A percentile compares a stretch with the other conserved stretches of the same genome.
Conservation (phyloP, 1,139 yeast genomes). For the Yamadazyma triangularis region DNA sequence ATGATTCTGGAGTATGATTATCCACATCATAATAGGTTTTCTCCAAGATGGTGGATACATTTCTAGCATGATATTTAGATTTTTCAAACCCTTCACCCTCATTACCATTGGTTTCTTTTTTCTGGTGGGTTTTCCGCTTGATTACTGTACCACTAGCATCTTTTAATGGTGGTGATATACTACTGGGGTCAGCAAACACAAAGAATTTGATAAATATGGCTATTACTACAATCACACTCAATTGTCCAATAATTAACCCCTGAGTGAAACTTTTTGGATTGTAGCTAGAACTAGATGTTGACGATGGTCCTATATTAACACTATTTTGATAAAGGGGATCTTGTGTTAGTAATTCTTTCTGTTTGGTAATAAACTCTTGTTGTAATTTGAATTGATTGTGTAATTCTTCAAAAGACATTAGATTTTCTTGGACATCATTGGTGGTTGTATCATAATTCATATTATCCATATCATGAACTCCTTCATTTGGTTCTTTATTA, state of each 20-base stretch:
- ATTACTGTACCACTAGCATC: constrained; percentile 39
- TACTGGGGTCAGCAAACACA: constrained; percentile 71
- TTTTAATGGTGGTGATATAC: constrained; percentile 29
- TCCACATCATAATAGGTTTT: constrained; percentile 91
- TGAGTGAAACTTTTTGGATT: constrained; percentile 65
- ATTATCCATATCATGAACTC: constrained; percentile 1
- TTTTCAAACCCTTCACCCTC: constrained; percentile 16
- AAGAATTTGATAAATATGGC: constrained; percentile 79
- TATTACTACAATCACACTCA: constrained; percentile 74
- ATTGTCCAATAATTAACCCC: constrained; percentile 78
- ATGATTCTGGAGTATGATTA: constrained; percentile 80
- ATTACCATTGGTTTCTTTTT: constrained; percentile 4
- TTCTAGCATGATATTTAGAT: constrained; percentile 22
- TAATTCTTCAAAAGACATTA: constrained; percentile 16
- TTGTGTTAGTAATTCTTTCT: constrained; percentile 20
- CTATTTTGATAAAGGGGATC: constrained; percentile 8
- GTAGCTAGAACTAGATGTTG: constrained; percentile 5
- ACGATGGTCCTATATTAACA: constrained; percentile 1
- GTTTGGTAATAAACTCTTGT: constrained; percentile 30
- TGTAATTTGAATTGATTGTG: constrained; percentile 28
- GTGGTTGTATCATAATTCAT: constrained; percentile 2
- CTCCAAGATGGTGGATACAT: constrained; percentile 54
- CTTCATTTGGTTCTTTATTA: too few species aligned
- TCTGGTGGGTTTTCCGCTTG: constrained; percentile 23
- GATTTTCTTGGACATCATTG: constrained; percentile 1